A percentile compares a stretch with the other conserved stretches of the same genome.
Evolutionary conservation across 176 grass and related monocot genomes (phyloP).

Genomic region (Elaeis guineensis): DNA sequence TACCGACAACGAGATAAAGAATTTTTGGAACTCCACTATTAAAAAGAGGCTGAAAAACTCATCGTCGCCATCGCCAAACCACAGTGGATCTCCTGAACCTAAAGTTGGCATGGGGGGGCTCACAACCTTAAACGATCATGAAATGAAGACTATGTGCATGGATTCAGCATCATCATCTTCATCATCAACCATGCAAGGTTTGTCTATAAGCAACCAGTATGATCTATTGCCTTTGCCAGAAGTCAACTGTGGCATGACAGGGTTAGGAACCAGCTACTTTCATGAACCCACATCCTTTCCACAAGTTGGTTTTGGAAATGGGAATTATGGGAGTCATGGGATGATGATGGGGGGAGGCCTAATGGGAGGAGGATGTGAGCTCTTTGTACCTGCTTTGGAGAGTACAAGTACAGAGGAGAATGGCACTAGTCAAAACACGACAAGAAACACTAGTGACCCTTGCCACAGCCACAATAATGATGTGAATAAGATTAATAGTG

Average conservation of each 20-base stretch:
- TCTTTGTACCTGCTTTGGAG: constrained; percentile 45
- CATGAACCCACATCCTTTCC: constrained; percentile 19
- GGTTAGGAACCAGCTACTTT: constrained; percentile 25
- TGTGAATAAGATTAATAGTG: constrained; percentile 23
- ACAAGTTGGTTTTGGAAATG: constrained; percentile 13
- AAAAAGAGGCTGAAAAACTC: constrained; percentile 84
- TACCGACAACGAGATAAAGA: constrained; percentile 99
- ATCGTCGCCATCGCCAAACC: constrained; percentile 24
- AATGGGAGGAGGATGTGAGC: constrained; percentile 22
- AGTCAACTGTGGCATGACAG: constrained; percentile 4
- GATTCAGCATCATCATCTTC: constrained; percentile 50
- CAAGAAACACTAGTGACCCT: not conserved
- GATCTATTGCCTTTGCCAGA: constrained; percentile 65
- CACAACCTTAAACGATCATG: constrained; percentile 26
- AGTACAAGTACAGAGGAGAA: constrained; percentile 33
- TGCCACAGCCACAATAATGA: constrained; percentile 10
- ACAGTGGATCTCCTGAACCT: constrained; percentile 36
- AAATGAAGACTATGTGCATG: constrained; percentile 33
- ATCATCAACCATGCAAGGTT: constrained; percentile 38
- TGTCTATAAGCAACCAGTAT: constrained; percentile 19
- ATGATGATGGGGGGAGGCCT: constrained; percentile 33
- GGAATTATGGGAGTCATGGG: constrained; percentile 31
- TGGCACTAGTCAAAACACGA: constrained; percentile 11
- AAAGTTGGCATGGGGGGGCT: constrained; percentile 32
- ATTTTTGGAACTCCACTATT: constrained; percentile 98